These are phyloP conservation scores for Phytophthora pseudosyringae DNA, from an alignment of 352 stramenopile genomes.

Conservation along the genomic window DNA sequence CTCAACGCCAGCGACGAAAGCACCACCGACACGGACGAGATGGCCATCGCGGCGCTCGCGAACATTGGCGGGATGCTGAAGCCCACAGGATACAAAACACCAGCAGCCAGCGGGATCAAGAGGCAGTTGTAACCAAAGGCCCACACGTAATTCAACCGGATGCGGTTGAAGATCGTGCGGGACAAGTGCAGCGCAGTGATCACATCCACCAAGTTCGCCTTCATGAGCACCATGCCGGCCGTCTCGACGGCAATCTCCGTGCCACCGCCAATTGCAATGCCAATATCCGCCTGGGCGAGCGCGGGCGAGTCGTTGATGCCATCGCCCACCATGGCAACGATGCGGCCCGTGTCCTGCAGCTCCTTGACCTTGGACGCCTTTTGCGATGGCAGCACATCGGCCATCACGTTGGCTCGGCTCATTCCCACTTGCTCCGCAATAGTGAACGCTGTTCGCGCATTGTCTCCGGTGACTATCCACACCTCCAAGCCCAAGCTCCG, in stretches of 20 bases:
- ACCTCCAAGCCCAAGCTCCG: slow-evolving; percentile 91
- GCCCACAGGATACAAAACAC: slow-evolving; percentile 95
- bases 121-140: slow-evolving; percentile 98
- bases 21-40: slow-evolving; percentile 96
- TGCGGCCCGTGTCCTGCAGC: slow-evolving; percentile 82
- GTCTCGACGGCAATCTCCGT: slow-evolving; percentile 98
- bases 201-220: slow-evolving; percentile 91
- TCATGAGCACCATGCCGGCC: slow-evolving; percentile 92
- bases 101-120: slow-evolving; percentile 95
- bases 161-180: slow-evolving; percentile 95
- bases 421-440: slow-evolving; percentile 94
- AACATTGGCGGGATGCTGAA: slow-evolving; percentile 95
- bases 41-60: slow-evolving; percentile 95
- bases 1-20: slow-evolving; percentile 92
- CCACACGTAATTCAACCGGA: slow-evolving; percentile 97
- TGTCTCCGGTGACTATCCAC: slow-evolving; percentile 99
- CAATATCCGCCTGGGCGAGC: slow-evolving; percentile 95
- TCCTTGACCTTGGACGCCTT: slow-evolving; percentile 93
- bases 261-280: slow-evolving; percentile 94
- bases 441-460: slow-evolving; percentile 89
- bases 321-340: slow-evolving; percentile 96
- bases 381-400: slow-evolving; percentile 93
- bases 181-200: slow-evolving; percentile 96
- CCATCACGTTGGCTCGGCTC: slow-evolving; percentile 86
- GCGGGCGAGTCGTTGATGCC: slow-evolving; percentile 98